Evolutionary conservation across 179 eudicot genomes (phyloP).

Genomic region (Heliamphora pulchella): DNA sequence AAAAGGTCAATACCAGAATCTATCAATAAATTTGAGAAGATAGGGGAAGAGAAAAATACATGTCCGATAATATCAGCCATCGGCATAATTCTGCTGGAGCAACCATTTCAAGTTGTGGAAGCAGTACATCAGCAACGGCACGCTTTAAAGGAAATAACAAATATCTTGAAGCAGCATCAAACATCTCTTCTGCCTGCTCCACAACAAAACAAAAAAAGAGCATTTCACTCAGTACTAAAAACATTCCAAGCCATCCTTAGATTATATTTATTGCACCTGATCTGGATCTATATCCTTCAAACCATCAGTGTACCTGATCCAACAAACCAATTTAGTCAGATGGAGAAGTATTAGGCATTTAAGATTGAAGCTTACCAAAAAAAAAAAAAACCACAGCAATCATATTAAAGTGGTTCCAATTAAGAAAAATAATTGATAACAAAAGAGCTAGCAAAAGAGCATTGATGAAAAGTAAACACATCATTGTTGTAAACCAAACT

Average conservation of each 20-base stretch:
- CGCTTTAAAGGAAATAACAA: slow-evolving; percentile 92
- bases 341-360: background rate
- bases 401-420: background rate
- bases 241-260: background rate
- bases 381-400: background rate
- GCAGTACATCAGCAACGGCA: slow-evolving; percentile 91
- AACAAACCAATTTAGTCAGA: slow-evolving; percentile 16
- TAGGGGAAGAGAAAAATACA: slow-evolving; percentile 40
- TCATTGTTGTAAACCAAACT: background rate
- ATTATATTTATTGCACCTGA: slow-evolving; percentile 42
- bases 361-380: slow-evolving; percentile 4
- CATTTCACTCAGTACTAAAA: background rate
- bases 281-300: slow-evolving; percentile 68
- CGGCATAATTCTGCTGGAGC: slow-evolving; percentile 86
- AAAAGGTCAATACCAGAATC: background rate
- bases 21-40: slow-evolving; percentile 2
- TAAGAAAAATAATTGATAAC: background rate
- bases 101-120: slow-evolving; percentile 74
- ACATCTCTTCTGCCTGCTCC: slow-evolving; percentile 87
- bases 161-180: slow-evolving; percentile 97
- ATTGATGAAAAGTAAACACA: background rate
- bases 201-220: slow-evolving; percentile 18
- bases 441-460: background rate
- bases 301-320: slow-evolving; percentile 80
- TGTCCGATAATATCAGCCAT: slow-evolving; percentile 81